Base-by-base conservation (phyloP, 2,329 filamentous ascomycete species). In the Penicillium sp. region DNA sequence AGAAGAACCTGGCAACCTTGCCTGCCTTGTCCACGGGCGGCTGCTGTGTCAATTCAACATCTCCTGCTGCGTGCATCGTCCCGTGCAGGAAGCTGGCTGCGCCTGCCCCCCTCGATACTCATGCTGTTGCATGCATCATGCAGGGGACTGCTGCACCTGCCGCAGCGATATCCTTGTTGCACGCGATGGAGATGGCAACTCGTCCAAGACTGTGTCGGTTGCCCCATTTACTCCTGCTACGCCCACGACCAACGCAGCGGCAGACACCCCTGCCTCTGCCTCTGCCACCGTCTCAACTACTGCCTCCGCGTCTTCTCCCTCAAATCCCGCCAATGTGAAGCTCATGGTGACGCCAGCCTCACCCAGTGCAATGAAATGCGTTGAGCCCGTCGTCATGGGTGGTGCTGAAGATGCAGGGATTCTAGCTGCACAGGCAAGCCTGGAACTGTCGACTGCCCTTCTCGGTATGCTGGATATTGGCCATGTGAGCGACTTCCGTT, bases 41-140 rank as follows among this genome's bases (percentile, higher is more conserved):
- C 35, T 52, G 11, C n/a, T 59, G 19, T 70, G 68, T 30, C 56
- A 58, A 11, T 69, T 66, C 35, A 54, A 67, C 21, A 54, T 38
- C 3, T 19, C 41, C 9, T 69, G 68, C 45, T 70, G 68, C 44
- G 66, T 70, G 15, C 68, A 70, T 48, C 58, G 48, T 30, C 46
- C 57, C 23, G n/a, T 29, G 7, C 35, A 41, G 35, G 35, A 17
- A 26, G 7, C 23, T 17, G 48, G 51, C 21, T 68, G 64, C n/a
- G 52, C 30, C 21, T 70, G 68, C 48, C 61, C 67, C 8, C 58
- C 58, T 26, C 63, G 46, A 11, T 31, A 38, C 41, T 67, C 68
- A 2, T 70, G 68, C 54, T 70, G 68, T 49, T 70, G 67, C 52
- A n/a, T 58, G 9, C 68, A 70, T 53, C 66, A 69, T 46, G 48